These are phyloP conservation scores for Solanum neorickii DNA, from an alignment of 257 asterid genomes.

Conservation along the genomic window DNA sequence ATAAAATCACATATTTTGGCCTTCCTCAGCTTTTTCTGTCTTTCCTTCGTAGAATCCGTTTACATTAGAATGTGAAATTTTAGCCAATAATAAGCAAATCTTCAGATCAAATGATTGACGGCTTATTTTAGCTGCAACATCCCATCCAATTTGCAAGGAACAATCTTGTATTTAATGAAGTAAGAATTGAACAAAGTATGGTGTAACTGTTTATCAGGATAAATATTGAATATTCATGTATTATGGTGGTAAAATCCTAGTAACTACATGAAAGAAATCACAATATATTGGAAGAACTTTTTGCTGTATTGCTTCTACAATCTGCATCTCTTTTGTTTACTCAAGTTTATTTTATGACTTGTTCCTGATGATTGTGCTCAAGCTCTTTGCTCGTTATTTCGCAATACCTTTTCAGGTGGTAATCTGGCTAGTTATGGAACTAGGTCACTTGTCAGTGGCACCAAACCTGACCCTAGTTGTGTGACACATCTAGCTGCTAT, in stretches of 20 bases:
- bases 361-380: not conserved
- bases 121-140: not conserved
- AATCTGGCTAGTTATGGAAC: constrained; percentile 14
- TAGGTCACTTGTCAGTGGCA: not conserved
- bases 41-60: not conserved
- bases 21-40: not conserved
- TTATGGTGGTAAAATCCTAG: not conserved
- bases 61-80: not conserved
- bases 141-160: not conserved
- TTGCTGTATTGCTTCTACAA: not conserved
- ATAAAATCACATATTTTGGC: not conserved
- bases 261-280: not conserved
- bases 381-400: not conserved
- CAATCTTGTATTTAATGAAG: not conserved
- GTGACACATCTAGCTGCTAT: constrained; percentile 8
- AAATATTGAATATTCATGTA: not conserved
- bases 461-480: constrained; percentile 9
- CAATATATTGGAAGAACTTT: not conserved
- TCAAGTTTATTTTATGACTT: not conserved
- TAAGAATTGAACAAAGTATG: not conserved
- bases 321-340: not conserved
- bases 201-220: not conserved
- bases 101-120: not conserved
- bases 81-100: not conserved
- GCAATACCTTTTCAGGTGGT: constrained; percentile 27